Percentiles rank a stretch among this genome's conserved stretches.
phyloP scores from a whole-genome alignment of 78 protist species.

The Dictyostelium brefeldianum region DNA sequence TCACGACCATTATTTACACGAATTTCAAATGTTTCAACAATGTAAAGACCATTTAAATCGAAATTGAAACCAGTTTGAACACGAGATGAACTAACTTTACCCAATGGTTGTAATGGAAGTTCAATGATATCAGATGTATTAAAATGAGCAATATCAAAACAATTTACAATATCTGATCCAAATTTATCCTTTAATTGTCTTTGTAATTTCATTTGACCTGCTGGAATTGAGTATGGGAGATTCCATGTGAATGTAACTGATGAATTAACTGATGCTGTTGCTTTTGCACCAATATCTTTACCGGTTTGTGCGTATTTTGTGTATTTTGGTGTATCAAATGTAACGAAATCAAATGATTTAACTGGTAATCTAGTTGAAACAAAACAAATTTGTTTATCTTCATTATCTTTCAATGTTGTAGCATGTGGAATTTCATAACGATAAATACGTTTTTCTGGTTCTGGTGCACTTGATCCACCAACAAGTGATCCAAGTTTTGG shows the following conservation, averaged over 20 bases:
- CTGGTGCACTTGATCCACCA: constrained; percentile 2
- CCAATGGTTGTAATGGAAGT: constrained; percentile 54
- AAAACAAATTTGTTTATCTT: constrained; percentile 63
- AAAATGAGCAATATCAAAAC: constrained; percentile 31
- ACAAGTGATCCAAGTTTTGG: constrained; percentile 7
- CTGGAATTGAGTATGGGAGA: constrained; percentile 47
- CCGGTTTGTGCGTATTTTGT: constrained; percentile 23
- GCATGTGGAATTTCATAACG: constrained; percentile 24
- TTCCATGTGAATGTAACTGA: constrained; percentile 42
- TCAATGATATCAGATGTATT: constrained; percentile 31
- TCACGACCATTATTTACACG: constrained; percentile 60
- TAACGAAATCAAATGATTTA: constrained; percentile 32
- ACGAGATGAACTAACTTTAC: constrained; percentile 42
- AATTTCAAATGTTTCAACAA: constrained; percentile 63
- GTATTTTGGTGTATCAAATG: constrained; percentile 60
- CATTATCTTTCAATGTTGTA: constrained; percentile 33
- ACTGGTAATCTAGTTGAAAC: constrained; percentile 44
- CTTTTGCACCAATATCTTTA: constrained; percentile 36
- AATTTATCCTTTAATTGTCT: constrained; percentile 50
- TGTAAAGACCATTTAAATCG: constrained; percentile 44
- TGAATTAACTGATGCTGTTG: constrained; percentile 16
- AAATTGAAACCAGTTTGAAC: constrained; percentile 72
- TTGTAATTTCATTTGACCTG: constrained; percentile 59
- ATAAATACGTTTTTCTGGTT: constrained; percentile 59
- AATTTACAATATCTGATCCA: constrained; percentile 64